Base-by-base conservation (phyloP, 1,139 yeast species). In the Magnusiomyces ingens region DNA sequence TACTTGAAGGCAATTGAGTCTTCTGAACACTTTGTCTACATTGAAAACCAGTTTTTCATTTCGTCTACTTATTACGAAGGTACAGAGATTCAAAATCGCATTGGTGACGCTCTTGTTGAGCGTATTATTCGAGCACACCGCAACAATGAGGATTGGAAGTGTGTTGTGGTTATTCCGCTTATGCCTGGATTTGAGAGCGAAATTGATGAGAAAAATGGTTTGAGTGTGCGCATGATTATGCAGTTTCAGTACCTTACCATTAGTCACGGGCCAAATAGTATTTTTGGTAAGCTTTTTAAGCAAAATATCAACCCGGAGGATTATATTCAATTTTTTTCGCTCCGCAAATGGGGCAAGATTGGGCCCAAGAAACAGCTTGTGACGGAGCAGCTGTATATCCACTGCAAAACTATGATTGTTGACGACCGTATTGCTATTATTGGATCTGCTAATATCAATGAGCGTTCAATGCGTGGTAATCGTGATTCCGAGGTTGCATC, bases 161-260 rank as follows among this genome's bases (percentile, higher is more conserved):
- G 98, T 0, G 79, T 90, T 18, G 84, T 93, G 57, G 79, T 93
- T 4, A 89, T 94, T 57, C 99, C 99, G 2, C 75, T 94, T 61
- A 89, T 93, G 95, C 99, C 99, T 1, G 99, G 99, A 0, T 94
- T 94, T 67, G 95, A 88, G 64, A 84, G 96, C 17, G 89, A 90
- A 61, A 95, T 94, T 38, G 98, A 93, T 67, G 81, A 87, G 60
- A 87, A 95, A 5, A 97, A 90, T 61, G 99, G 97, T 4, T 85
- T 96, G 0, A 82, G 96, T 21, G 93, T 94, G 5, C 80, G 99
- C 62, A 86, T 93, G 37, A 94, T 94, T 62, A 91, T 93, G 95
- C 95, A 91, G 71, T 90, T 98, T 66, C 98, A 94, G 70, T 94
- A 82, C 68, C 83, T 87, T 81, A 85, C 96, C 1, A 94, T 94